Evolutionary conservation across 441 rosid species (phyloP), one percentile per base, ranked within the genome.

Genomic region (Gossypium davidsonii): DNA sequence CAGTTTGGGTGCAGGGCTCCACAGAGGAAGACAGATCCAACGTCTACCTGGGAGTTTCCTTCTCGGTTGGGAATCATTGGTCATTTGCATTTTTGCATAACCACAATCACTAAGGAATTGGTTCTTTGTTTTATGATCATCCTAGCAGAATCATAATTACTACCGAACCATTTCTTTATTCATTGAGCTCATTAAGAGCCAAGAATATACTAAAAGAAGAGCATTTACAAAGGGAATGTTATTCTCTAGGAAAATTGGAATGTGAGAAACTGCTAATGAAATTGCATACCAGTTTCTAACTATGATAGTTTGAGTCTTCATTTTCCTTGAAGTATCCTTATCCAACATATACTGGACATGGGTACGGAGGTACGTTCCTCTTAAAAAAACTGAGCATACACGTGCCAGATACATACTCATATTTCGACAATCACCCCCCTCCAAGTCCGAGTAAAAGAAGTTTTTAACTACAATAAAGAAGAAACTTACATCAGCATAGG

Each of bases 401-500:
- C 11, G 0, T 53, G 58, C 20, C 23, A 23, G 58, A 17, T 18
- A 18, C 58, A 53, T 53, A 18, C 58, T 18, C 17, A 6, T 51
- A 51, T 51, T 51, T 51, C 1, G 18, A 49, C 8, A 49, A 1
- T 49, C 55, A 49, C 55, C 18, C 55, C 1, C 18, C 28, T 0
- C 3, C 0, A n/a, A n/a, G 1, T 9, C 12, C 2, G 2, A 52
- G 58, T 18, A 53, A 53, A 10, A 6, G 18, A 18, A 18, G 49
- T 31, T 31, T 69, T 49, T 18, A 18, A 31, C 6, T 53, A 70
- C 1, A 34, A 70, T 3, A 46, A 57, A 58, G 18, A 56, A 79
- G 68, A 55, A 28, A 56, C 93, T 84, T 78, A 96, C 99, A 83
- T 93, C 98, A 63, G 97, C 99, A 84, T 91, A 91, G 71, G 93